These are phyloP conservation scores for Fusarium nisikadoi DNA, from an alignment of 2,329 filamentous ascomycete species.

Conservation along the genomic window DNA sequence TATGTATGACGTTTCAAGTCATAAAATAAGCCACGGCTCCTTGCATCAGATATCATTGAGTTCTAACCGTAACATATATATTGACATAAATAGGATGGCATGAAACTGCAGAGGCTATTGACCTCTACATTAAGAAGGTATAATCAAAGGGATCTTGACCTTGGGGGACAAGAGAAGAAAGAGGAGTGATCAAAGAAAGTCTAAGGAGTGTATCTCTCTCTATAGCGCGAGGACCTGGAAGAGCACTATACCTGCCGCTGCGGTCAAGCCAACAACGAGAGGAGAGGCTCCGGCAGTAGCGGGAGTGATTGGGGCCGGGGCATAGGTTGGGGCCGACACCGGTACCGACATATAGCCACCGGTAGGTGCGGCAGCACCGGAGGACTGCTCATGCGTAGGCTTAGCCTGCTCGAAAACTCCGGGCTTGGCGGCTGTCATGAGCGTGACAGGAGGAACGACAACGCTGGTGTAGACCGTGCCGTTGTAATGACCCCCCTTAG, in stretches of 20 bases:
- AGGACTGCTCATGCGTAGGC: slow-evolving; percentile 20
- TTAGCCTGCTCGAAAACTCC: slow-evolving; percentile 26
- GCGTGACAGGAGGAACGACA: slow-evolving; percentile 23
- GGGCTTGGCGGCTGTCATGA: slow-evolving; percentile 36
- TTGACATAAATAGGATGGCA: slow-evolving; percentile 17
- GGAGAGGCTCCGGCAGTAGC: slow-evolving; percentile 60
- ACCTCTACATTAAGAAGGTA: slow-evolving; percentile 13
- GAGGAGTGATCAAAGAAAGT: background rate
- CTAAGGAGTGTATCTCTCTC: background rate
- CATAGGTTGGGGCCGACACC: slow-evolving; percentile 14
- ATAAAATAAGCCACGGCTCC: background rate
- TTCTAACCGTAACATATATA: slow-evolving; percentile 6
- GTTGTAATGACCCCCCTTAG: slow-evolving; percentile 15
- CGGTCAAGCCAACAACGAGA: slow-evolving; percentile 41
- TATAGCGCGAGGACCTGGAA: slow-evolving; percentile 46
- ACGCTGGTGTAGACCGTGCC: slow-evolving; percentile 25
- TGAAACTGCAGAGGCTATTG: slow-evolving; percentile 15
- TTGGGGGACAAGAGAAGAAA: slow-evolving; percentile 11
- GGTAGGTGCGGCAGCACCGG: slow-evolving; percentile 37
- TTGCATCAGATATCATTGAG: slow-evolving; percentile 4
- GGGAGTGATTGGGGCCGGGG: slow-evolving; percentile 46
- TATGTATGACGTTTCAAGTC: background rate
- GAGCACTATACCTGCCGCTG: slow-evolving; percentile 42
- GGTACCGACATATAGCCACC: slow-evolving; percentile 35
- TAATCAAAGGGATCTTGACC: slow-evolving; percentile 5